A percentile compares a stretch with the other conserved stretches of the same genome.
These are phyloP conservation scores for Cryptosporidium xiaoi DNA, from an alignment of 169 alveolate species.

Conservation along the genomic window DNA sequence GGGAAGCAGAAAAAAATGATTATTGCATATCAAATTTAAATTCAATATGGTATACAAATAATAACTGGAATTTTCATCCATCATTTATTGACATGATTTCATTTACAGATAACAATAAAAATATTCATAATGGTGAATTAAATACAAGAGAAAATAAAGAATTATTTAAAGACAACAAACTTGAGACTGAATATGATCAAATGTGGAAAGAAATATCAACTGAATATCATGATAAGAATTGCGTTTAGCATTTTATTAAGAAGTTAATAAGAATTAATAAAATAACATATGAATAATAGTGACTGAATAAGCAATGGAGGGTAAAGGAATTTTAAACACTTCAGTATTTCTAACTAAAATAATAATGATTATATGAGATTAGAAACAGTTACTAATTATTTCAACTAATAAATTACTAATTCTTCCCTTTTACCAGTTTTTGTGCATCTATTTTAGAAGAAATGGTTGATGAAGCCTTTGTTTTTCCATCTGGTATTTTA, in stretches of 20 bases:
- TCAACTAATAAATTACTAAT: not conserved
- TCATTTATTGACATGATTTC: conserved; percentile 31
- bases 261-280: not conserved
- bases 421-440: conserved; percentile 75
- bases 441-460: conserved; percentile 79
- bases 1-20: not conserved
- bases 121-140: not conserved
- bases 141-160: not conserved
- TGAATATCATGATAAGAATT: conserved; percentile 15
- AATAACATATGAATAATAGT: not conserved
- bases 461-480: conserved; percentile 78
- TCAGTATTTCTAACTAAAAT: not conserved
- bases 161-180: not conserved
- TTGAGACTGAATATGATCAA: conserved; percentile 62
- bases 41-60: conserved; percentile 35
- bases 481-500: conserved; percentile 94
- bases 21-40: conserved; percentile 6
- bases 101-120: conserved; percentile 5
- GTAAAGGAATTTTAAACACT: too few relatives aligned
- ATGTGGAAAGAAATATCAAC: conserved; percentile 73
- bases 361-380: not conserved
- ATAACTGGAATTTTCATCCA: conserved; percentile 63
- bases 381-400: not conserved
- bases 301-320: too few relatives aligned
- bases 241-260: not conserved